Base-by-base conservation (phyloP, 345 rosid genomes). In the Anacardium occidentale region DNA sequence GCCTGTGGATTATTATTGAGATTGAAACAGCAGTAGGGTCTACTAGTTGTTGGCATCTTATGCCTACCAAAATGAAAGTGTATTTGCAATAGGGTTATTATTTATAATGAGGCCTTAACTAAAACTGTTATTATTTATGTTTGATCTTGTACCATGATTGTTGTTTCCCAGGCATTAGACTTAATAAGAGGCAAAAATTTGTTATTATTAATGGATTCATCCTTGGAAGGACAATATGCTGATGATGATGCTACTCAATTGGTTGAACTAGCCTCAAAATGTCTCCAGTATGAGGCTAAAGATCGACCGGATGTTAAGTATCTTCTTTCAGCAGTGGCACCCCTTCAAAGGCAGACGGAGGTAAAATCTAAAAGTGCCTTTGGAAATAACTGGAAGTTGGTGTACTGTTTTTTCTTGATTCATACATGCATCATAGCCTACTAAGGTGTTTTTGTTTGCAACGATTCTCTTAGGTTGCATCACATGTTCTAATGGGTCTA, bases 291-390 rank as follows among this genome's bases (percentile, higher is more conserved):
- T 56, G 94, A 89, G 81, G 82, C 90, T 54, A 85, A 83, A 77
- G 94, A 89, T 76, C 85, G 94, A 72, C 94, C 91, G 51, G 90
- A 79, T 70, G 47, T 82, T 32, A 83, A 84, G 75, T 89, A 81
- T 77, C 78, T 89, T 77, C 82, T 84, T 62, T 75, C 89, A 14
- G 85, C 87, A 3, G 86, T 87, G 63, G 82, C 68, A 68, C 86
- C 90, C n/a, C 87, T 89, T 64, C 94, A 89, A 68, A 87, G 83
- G 79, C 88, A 85, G 80, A 81, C 76, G 66, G 91, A 82, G 88
- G 93, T 89, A 47, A 66, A 70, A 69, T 66, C 75, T 75, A 29
- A 25, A 29, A 59, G 12, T 58, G 11, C 66, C 29, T 50, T 71
- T 78, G 44, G 40, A 47, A 72, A 61, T 57, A 32, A 62, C 70